phyloP scores from a whole-genome alignment of 176 grass and related monocot species.

The Tillandsia fasciculata region DNA sequence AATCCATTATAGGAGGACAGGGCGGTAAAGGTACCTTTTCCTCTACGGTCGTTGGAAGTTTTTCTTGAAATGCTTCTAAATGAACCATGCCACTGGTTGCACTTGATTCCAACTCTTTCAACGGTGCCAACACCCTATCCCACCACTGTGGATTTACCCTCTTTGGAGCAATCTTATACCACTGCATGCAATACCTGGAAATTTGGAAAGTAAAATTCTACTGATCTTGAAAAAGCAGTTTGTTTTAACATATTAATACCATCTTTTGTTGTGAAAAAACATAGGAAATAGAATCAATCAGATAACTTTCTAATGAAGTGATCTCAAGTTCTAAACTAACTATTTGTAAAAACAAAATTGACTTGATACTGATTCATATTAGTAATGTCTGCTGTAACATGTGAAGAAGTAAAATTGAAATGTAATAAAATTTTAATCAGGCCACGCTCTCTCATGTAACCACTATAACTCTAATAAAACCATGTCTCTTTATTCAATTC shows the following conservation, averaged over 20 bases:
- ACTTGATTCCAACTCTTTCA: conserved; percentile 58
- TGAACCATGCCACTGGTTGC: conserved; percentile 35
- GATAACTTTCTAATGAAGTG: not conserved
- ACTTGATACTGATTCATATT: not conserved
- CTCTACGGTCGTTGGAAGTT: conserved; percentile 2
- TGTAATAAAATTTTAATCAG: not conserved
- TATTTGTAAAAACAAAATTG: not conserved
- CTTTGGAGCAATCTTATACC: conserved; percentile 67
- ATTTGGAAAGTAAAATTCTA: conserved; percentile 15
- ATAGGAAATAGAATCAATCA: not conserved
- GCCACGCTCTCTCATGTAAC: too few relatives aligned
- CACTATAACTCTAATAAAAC: not conserved
- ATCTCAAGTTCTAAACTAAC: not conserved
- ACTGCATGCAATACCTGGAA: conserved; percentile 81
- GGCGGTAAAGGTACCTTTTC: not conserved
- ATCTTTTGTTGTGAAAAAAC: not conserved
- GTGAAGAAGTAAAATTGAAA: not conserved
- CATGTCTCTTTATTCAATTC: not conserved
- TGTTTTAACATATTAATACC: not conserved
- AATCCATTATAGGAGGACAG: conserved; percentile 3
- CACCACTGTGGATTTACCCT: conserved; percentile 77
- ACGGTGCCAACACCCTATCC: conserved; percentile 57
- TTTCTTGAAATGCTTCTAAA: conserved; percentile 17
- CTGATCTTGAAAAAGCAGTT: not conserved
- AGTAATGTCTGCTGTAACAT: not conserved